phyloP scores from a whole-genome alignment of 2,329 filamentous ascomycete species.

The Colletotrichum chlorophyti region DNA sequence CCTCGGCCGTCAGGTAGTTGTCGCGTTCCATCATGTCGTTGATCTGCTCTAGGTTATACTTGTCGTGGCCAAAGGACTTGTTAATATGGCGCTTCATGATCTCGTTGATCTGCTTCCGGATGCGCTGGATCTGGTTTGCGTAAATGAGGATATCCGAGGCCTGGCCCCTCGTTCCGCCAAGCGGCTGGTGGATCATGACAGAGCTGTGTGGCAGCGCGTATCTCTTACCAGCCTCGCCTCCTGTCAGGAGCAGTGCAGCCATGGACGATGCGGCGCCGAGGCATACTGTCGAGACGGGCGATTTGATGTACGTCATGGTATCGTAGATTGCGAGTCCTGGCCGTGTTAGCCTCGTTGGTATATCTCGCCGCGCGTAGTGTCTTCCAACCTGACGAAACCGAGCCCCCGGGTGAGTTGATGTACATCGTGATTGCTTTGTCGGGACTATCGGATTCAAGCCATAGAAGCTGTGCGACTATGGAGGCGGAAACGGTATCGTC shows the following conservation, averaged over 20 bases:
- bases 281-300: slow-evolving; percentile 92
- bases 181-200: slow-evolving; percentile 97
- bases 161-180: slow-evolving; percentile 72
- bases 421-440: slow-evolving; percentile 97
- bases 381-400: slow-evolving; percentile 71
- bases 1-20: slow-evolving; percentile 88
- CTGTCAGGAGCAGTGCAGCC: slow-evolving; percentile 87
- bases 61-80: slow-evolving; percentile 74
- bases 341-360: not conserved
- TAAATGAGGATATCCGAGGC: slow-evolving; percentile 92
- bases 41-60: slow-evolving; percentile 81
- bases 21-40: slow-evolving; percentile 97
- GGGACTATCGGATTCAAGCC: slow-evolving; percentile 95
- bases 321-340: slow-evolving; percentile 88
- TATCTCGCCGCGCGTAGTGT: not conserved
- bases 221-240: slow-evolving; percentile 83
- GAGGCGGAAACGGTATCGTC: slow-evolving; percentile 91
- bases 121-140: slow-evolving; percentile 91
- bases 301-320: slow-evolving; percentile 96
- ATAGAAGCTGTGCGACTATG: slow-evolving; percentile 94
- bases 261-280: slow-evolving; percentile 94
- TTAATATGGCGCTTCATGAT: slow-evolving; percentile 91
- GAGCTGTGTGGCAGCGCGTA: slow-evolving; percentile 92
- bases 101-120: slow-evolving; percentile 84
- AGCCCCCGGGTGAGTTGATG: slow-evolving; percentile 95